Conservation (phyloP, 768 basidiomycete genomes). For the Suillus subaureus region DNA sequence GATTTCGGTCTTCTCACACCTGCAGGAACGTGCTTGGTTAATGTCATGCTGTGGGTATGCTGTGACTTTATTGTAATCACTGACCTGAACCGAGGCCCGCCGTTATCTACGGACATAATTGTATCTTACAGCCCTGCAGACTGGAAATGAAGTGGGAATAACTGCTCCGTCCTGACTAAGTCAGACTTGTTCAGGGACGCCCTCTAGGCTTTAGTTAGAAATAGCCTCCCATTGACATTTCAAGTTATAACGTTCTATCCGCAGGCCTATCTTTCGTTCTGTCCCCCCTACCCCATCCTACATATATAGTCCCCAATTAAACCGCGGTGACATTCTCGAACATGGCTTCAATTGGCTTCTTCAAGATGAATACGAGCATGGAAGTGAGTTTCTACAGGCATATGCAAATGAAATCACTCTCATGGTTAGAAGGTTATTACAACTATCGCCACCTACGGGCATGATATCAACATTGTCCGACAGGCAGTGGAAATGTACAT, state of each 20-base stretch:
- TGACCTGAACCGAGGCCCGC: not conserved
- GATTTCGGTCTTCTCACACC: not conserved
- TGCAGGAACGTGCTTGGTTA: not conserved
- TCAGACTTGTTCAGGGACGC: not conserved
- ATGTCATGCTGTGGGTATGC: not conserved
- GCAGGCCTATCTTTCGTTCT: not conserved
- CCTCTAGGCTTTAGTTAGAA: not conserved
- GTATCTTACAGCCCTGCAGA: not conserved
- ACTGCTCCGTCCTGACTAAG: not conserved
- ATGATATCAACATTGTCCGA: not conserved
- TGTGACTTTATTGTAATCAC: not conserved
- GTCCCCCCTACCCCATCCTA: not conserved
- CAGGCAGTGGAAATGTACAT: not conserved
- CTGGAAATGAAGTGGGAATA: not conserved
- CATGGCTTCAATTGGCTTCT: not conserved
- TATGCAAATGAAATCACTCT: not conserved
- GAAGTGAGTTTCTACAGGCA: not conserved
- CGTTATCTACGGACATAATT: not conserved
- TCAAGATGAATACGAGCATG: not conserved
- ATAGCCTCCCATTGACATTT: not conserved
- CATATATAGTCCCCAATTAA: not conserved
- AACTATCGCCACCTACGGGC: not conserved
- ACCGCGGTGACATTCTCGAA: not conserved
- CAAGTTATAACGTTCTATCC: not conserved
- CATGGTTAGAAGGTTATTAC: not conserved